Evolutionary conservation across 202 grass and related monocot species (phyloP).

Genomic region (Sporobolus alterniflorus): DNA sequence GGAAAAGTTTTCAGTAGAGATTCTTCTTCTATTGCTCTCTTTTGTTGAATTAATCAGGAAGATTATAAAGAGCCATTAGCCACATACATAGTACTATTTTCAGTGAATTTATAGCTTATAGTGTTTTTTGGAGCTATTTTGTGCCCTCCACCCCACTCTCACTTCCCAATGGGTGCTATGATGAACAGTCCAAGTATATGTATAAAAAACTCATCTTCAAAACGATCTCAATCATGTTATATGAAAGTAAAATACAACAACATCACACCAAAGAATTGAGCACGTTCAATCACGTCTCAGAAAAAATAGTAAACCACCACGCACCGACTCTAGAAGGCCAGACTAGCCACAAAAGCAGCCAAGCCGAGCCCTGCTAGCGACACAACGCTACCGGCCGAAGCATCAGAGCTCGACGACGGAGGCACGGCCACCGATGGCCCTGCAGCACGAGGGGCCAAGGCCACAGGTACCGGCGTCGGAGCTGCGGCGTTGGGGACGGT

Average conservation of each 20-base stretch:
- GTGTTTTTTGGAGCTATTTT: too few relatives aligned
- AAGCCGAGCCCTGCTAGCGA: neutral
- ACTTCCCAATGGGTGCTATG: too few relatives aligned
- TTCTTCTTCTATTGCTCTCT: too few relatives aligned
- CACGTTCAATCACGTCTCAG: neutral
- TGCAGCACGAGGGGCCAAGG: neutral
- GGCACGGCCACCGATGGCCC: neutral
- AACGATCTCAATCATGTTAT: neutral
- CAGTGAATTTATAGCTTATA: too few relatives aligned
- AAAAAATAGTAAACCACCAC: neutral
- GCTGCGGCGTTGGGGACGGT: neutral
- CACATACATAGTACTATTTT: too few relatives aligned
- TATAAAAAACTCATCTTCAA: too few relatives aligned
- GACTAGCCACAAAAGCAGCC: neutral
- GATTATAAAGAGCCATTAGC: too few relatives aligned
- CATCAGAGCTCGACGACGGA: conserved; percentile 11
- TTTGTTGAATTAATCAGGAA: too few relatives aligned
- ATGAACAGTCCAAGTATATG: too few relatives aligned
- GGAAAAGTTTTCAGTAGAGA: too few relatives aligned
- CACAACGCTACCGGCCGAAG: neutral
- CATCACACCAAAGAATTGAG: neutral
- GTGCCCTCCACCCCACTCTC: too few relatives aligned
- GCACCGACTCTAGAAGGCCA: neutral
- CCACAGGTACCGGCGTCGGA: neutral
- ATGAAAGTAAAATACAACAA: neutral